Evolutionary conservation across 2,329 filamentous ascomycete species (phyloP), one percentile per base, ranked within the genome.

Genomic region (Aspergillus novoparasiticus): DNA sequence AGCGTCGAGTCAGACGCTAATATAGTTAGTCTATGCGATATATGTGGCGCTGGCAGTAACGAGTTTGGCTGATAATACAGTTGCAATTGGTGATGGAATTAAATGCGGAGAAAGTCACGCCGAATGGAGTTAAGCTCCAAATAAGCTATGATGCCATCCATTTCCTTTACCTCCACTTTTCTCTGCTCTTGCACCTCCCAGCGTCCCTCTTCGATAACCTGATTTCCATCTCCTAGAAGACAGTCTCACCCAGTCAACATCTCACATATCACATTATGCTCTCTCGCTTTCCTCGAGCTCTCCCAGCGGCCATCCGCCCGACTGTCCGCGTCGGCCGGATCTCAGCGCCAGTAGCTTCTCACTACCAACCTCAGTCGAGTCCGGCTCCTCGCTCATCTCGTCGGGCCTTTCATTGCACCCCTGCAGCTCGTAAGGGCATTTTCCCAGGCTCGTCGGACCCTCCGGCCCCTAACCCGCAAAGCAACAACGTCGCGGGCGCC

Each of bases 401-500:
- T 60, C 71, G 73, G 19, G 59, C 60, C 26, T 77, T 82, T 69
- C 80, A 80, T 54, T 74, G 71, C 2, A 79, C 77, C 26, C 65
- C 70, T 21, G 59, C 74, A 36, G 62, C 67, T 46, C 69, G 66
- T 67, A 84, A 84, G 71, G 86, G 86, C 64, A 83, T 89, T 69
- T 85, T 85, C 65, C 87, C 88, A n/a, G 83, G 87, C 65, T 84
- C 85, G 6, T 78, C 83, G 46, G 78, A 88, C 62, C 87, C 87
- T 11, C 68, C 71, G 14, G 71, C 80, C 36, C 79, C 80, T n/a
- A 76, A 78, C 14, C 72, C 79, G 46, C 69, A 79, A 51, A 64
- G 69, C 43, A 59, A 67, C 32, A 81, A 83, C 67, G 70, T 83
- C 64, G 75, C 79, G 55, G 74, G 81, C 61, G 70, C 73, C 62